A percentile compares a stretch with the other conserved stretches of the same genome.
phyloP scores from a whole-genome alignment of 2,329 filamentous ascomycete species.

The Epichloe sibirici region DNA sequence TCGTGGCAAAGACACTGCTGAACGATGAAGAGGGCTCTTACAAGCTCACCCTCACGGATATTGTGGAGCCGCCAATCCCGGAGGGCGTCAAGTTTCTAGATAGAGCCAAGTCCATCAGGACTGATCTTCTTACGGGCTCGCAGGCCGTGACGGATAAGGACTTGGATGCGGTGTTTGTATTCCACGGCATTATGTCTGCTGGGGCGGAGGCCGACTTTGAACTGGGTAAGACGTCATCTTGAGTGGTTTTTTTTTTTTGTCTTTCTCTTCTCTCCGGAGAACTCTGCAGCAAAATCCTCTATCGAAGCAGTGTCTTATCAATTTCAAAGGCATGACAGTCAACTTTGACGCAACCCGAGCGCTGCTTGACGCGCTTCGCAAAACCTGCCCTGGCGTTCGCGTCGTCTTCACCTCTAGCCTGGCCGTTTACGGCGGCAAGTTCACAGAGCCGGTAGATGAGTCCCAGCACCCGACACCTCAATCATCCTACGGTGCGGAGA shows the following conservation, averaged over 20 bases:
- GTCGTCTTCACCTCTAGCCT: slow-evolving; percentile 47
- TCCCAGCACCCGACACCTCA: slow-evolving; percentile 39
- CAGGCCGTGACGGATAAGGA: slow-evolving; percentile 10
- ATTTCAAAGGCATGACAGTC: slow-evolving; percentile 31
- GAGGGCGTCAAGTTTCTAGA: slow-evolving; percentile 16
- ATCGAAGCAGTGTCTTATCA: too few species aligned
- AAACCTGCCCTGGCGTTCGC: slow-evolving; percentile 30
- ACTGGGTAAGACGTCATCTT: slow-evolving; percentile 12
- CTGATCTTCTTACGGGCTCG: slow-evolving; percentile 6
- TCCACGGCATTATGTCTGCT: slow-evolving; percentile 52
- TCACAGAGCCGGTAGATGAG: slow-evolving; percentile 30
- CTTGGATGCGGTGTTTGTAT: slow-evolving; percentile 38
- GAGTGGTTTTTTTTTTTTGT: too few species aligned
- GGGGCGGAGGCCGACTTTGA: slow-evolving; percentile 46
- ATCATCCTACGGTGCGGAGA: slow-evolving; percentile 46
- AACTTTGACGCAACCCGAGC: slow-evolving; percentile 43
- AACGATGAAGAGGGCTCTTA: slow-evolving; percentile 17
- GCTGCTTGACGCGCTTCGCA: slow-evolving; percentile 38
- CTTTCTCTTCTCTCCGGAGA: neutral
- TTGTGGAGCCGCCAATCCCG: slow-evolving; percentile 37
- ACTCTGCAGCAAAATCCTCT: neutral
- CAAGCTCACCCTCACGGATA: slow-evolving; percentile 41
- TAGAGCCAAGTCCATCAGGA: slow-evolving; percentile 7
- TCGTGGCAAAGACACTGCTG: slow-evolving; percentile 41
- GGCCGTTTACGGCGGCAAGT: slow-evolving; percentile 43